Evolutionary conservation across 805 yeast species (phyloP), one percentile per base, ranked within the genome.

Genomic region (Yueomyces sp.): DNA sequence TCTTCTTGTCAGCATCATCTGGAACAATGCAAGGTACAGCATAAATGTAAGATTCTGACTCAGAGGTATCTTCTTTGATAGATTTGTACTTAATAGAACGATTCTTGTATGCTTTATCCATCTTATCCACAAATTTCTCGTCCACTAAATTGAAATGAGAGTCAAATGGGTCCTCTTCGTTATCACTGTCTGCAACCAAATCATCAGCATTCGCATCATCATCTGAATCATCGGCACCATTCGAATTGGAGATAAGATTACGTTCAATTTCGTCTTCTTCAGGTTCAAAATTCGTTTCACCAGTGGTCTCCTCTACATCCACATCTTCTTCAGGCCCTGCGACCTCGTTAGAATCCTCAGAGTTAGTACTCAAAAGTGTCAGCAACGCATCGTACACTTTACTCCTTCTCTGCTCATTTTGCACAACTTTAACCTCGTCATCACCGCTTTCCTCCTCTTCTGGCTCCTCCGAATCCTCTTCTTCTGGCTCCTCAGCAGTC

Each of bases 161-260:
- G 47, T 83, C 84, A 52, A 84, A 87, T 0, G 94, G 85, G 62
- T 90, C 96, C 5, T 62, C 57, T 8, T 64, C 70, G 40, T 63
- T 66, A 36, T 69, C 69, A 30, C 63, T 67, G 30, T 59, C 66
- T 29, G 65, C 65, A 26, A 49, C 56, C 12, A 45, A 57, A 5
- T 58, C 64, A 6, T 56, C 60, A 5, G 50, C 51, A 31, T 47
- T 62, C 4, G 45, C 37, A n/a, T 34, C 37, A 3, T 59, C 68
- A 3, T 53, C 49, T 27, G 49, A 52, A 4, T 55, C 60, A 4
- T 45, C 46, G 1, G 28, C 43, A 11, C 8, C n/a, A 11, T 11
- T 5, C 28, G 30, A 38, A 6, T 26, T 19, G 3, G 42, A 38
- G 26, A 30, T 40, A 36, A 52, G 38, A 30, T 51, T 51, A 45